These are phyloP conservation scores for Chrysoporthe puriensis DNA, from an alignment of 2,329 filamentous ascomycete species.

Conservation along the genomic window DNA sequence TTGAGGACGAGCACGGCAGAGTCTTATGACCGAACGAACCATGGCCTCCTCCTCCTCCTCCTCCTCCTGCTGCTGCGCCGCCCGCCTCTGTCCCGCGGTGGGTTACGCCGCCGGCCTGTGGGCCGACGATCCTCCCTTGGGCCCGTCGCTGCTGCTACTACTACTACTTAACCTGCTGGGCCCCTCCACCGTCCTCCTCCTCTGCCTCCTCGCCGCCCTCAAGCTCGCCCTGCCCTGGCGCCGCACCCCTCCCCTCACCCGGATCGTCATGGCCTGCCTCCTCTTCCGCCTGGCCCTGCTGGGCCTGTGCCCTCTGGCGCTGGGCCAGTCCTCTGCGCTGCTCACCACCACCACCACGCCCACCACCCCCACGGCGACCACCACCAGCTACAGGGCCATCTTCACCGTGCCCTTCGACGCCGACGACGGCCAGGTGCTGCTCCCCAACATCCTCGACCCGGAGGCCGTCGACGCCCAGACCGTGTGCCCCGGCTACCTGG, in stretches of 20 bases:
- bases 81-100: background rate
- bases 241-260: conserved; percentile 8
- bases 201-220: conserved; percentile 7
- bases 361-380: conserved; percentile 15
- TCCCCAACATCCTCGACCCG: conserved; percentile 27
- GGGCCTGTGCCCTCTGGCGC: conserved; percentile 5
- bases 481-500: conserved; percentile 67
- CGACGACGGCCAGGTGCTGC: conserved; percentile 22
- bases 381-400: conserved; percentile 21
- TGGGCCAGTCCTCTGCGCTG: conserved; percentile 13
- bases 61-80: too few species aligned
- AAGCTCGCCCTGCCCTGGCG: conserved; percentile 14
- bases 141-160: background rate
- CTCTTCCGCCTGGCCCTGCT: conserved; percentile 16
- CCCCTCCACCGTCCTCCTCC: conserved; percentile 1
- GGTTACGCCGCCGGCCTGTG: background rate
- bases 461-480: conserved; percentile 26
- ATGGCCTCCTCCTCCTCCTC: conserved; percentile 3
- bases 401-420: conserved; percentile 26
- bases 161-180: conserved; percentile 10
- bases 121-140: conserved; percentile 11
- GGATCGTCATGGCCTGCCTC: conserved; percentile 23
- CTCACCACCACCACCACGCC: background rate
- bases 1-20: background rate
- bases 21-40: background rate